Conservation (phyloP, 2,329 filamentous ascomycete genomes). For the Chaetomiaceae sp. region DNA sequence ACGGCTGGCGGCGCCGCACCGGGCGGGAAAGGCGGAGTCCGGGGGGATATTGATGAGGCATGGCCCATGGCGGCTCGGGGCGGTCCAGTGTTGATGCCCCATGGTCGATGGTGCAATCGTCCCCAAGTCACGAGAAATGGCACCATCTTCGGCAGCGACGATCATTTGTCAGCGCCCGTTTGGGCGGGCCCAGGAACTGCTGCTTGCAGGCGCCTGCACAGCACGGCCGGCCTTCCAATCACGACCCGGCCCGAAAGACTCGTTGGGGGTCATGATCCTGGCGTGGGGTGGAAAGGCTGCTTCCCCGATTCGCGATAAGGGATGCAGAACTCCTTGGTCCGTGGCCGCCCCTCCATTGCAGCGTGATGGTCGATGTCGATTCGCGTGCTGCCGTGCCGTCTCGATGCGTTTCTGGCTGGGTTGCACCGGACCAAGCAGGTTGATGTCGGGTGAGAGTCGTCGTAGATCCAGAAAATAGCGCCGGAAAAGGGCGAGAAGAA, state of each 20-base stretch:
- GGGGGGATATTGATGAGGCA: constrained; percentile 17
- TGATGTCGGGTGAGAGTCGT: neutral
- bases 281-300: constrained; percentile 18
- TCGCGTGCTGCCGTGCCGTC: constrained; percentile 8
- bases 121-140: constrained; percentile 55
- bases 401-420: constrained; percentile 16
- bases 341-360: constrained; percentile 2
- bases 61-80: constrained; percentile 9
- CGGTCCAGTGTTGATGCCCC: constrained; percentile 25
- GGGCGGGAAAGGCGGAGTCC: constrained; percentile 25
- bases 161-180: constrained; percentile 41
- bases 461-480: neutral
- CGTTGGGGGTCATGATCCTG: constrained; percentile 20
- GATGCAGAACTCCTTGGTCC: constrained; percentile 20
- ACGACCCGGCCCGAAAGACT: constrained; percentile 21
- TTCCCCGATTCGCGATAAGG: constrained; percentile 24
- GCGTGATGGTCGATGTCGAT: constrained; percentile 3
- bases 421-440: constrained; percentile 11
- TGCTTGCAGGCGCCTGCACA: constrained; percentile 24
- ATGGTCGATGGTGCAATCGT: constrained; percentile 29
- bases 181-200: constrained; percentile 21
- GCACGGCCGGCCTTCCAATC: constrained; percentile 30
- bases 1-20: constrained; percentile 23
- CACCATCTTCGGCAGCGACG: constrained; percentile 45
- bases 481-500: neutral